Percentiles rank a stretch among this genome's conserved stretches.
These are phyloP conservation scores for Dendrobium chrysotoxum DNA, from an alignment of 106 monocot species.

Conservation along the genomic window DNA sequence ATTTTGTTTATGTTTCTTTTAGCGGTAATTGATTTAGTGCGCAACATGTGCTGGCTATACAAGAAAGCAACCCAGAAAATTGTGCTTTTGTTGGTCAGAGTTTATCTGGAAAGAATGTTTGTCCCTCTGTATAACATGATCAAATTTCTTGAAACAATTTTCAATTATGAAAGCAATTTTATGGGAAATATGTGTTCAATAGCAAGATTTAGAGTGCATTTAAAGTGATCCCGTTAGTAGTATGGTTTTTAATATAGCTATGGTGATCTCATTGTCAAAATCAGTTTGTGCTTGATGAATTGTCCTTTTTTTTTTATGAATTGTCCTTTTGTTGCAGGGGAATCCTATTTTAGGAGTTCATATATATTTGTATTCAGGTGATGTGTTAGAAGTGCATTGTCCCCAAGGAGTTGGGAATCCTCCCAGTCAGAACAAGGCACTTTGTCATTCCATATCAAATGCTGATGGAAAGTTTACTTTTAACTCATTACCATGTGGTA, in stretches of 20 bases:
- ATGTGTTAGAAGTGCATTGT: slow-evolving; percentile 63
- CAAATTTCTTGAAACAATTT: neutral
- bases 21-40: neutral
- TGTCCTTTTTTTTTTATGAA: neutral
- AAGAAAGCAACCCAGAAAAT: neutral
- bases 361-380: slow-evolving; percentile 80
- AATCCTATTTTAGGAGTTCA: slow-evolving; percentile 97
- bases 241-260: neutral
- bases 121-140: neutral
- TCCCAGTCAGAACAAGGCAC: slow-evolving; percentile 45
- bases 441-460: slow-evolving; percentile 88
- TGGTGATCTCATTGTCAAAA: neutral
- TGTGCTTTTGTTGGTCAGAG: neutral
- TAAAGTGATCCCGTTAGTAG: neutral
- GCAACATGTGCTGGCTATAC: neutral
- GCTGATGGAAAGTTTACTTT: slow-evolving; percentile 82
- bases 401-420: slow-evolving; percentile 55
- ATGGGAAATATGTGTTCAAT: neutral
- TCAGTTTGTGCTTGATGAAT: neutral
- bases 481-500: slow-evolving; percentile 91
- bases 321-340: slow-evolving; percentile 45
- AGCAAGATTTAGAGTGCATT: neutral
- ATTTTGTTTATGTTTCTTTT: neutral
- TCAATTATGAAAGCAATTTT: neutral
- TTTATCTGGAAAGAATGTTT: neutral